Percentiles rank a stretch among this genome's conserved stretches.
Conservation (phyloP, 495 filamentous ascomycete genomes). For the Hypoxylon rickii region DNA sequence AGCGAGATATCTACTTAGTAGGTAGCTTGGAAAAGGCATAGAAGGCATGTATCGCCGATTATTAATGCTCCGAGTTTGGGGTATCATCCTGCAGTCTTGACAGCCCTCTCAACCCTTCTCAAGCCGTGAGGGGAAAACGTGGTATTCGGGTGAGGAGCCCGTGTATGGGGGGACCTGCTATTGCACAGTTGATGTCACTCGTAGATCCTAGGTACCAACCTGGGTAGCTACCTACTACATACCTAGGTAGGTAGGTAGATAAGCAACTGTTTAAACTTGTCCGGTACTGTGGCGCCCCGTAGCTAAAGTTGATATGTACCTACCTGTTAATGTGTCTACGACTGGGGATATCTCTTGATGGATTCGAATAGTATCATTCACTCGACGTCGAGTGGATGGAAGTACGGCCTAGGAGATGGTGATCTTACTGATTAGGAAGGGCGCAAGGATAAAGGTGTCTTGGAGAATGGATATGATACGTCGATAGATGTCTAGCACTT, state of each 20-base stretch:
- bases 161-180: slow-evolving; percentile 19
- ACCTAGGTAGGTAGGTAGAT: background rate
- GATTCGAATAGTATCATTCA: too few relatives aligned
- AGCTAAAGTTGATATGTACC: slow-evolving; percentile 11
- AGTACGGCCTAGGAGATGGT: slow-evolving; percentile 1
- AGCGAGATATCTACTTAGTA: too few relatives aligned
- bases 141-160: slow-evolving; percentile 33
- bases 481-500: background rate
- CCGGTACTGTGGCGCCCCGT: background rate
- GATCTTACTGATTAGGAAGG: background rate
- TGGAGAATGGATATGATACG: slow-evolving; percentile 5
- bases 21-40: too few relatives aligned
- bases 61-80: slow-evolving; percentile 34
- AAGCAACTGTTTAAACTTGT: too few relatives aligned
- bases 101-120: slow-evolving; percentile 13
- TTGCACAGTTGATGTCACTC: too few relatives aligned
- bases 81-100: slow-evolving; percentile 29
- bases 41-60: slow-evolving; percentile 2
- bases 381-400: background rate
- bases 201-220: background rate
- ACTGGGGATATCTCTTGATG: background rate
- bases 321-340: background rate
- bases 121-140: slow-evolving; percentile 33
- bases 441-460: background rate
- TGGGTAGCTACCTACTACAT: background rate